Evolutionary conservation across 345 rosid genomes (phyloP), one percentile per base, ranked within the genome.

Genomic region (Ailanthus altissimus): DNA sequence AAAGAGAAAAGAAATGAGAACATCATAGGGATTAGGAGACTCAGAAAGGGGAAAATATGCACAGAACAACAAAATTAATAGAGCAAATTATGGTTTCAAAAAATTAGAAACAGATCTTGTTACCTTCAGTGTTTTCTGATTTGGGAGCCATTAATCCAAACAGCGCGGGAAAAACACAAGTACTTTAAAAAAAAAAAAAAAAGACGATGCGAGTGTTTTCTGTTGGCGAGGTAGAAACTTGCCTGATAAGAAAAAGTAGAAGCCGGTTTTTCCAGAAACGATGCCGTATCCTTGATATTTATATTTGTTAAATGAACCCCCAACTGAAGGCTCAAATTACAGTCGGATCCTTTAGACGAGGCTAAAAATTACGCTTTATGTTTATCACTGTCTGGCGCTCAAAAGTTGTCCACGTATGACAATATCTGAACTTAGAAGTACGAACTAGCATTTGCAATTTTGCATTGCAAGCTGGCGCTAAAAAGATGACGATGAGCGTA

Each of bases 101-200:
- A 68, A 64, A 3, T 13, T 50, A 42, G 62, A 67, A 77, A 51
- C 28, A 36, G 47, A 53, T 56, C 59, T 54, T 8, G 42, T 67
- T 74, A 91, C 97, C 90, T 86, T 92, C 97, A 13, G 89, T 70
- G 83, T 84, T 87, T 68, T 94, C 97, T 42, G 91, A 74, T 82
- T 91, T 94, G 0, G 94, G 93, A 83, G 98, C 90, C 98, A 94
- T 94, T 51, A 76, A 67, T 57, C 81, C 75, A 53, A 68, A 80
- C 78, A 77, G 86, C 81, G 97, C 95, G 93, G 91, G 92, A 89
- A 90, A 87, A 51, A n/a, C n/a, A n/a, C n/a, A n/a, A n/a, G n/a
- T n/a, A n/a, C n/a, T n/a, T n/a, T n/a, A n/a, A n/a, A n/a, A 69
- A 59, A 49, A 15, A 25, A 26, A 47, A 76, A 72, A 56, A 76